Evolutionary conservation across 768 basidiomycete species (phyloP), one percentile per base, ranked within the genome.

Genomic region (Pleurotus tuber-regium): DNA sequence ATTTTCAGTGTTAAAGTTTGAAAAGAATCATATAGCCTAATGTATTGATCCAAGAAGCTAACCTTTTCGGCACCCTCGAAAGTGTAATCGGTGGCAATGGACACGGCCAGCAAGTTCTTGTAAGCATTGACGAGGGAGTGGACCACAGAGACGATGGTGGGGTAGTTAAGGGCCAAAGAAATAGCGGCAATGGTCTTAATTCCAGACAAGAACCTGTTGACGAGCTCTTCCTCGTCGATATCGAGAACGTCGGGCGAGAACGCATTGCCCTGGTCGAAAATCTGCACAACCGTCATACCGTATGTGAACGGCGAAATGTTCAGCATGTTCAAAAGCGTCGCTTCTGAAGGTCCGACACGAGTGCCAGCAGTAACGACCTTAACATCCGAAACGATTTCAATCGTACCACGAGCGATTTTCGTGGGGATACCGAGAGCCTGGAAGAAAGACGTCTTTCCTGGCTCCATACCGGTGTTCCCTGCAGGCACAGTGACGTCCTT

Each of bases 371-470:
- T 74, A 65, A 99, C 92, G 77, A 99, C 95, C 76, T 95, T 87
- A 66, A 98, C 87, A 66, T 98, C 95, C 58, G 86, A 82, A 54
- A 97, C 92, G 69, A 98, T 99, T 92, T 99, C 97, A 63, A 99
- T 98, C 50, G 97, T 98, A 80, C 97, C 97, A 86, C 97, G 89
- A 46, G 97, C 95, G 60, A 99, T 98, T 84, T 99, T 99, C 71
- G 97, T 99, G 41, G 97, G 96, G 73, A 99, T 95, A 78, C 89
- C 87, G 66, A 99, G 87, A 52, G 97, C 97, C 81, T 99, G 97
- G 92, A 99, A 99, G 92, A 98, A 99, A 63, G 97, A 97, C 55
- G 97, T 99, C 83, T 99, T 99, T 66, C 96, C 97, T 63, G 97
- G 97, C 72, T 98, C 97, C 97, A 99, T 99, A 73, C 95, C 95